Evolutionary conservation across 768 basidiomycete species (phyloP), one percentile per base, ranked within the genome.

Genomic region (Phylloporus arenicola): DNA sequence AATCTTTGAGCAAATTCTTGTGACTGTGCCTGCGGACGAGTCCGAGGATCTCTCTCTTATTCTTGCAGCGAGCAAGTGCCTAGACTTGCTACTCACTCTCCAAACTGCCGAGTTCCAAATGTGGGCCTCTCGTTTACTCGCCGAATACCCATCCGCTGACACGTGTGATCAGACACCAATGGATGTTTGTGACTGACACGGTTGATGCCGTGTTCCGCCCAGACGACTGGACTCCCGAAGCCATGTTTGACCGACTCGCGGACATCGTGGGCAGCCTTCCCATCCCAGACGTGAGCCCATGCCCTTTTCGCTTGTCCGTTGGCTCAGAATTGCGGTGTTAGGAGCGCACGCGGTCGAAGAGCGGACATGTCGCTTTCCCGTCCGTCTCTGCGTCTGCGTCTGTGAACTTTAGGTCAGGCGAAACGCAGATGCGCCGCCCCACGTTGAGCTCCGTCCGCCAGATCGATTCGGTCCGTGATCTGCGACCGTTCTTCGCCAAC

Each of bases 41-140:
- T 89, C 93, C 0, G 93, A 96, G 60, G 83, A 89, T 47, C 73
- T 99, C 22, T 79, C 81, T 35, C 75, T 94, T 12, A 74, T 97
- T 43, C 77, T 97, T 19, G 82, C 94, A 2, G 92, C 92, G 2
- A 87, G 91, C 74, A 98, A 98, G 70, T 90, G 94, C 60, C 71
- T 99, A 20, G 96, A 99, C 67, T 72, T 97, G 6, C 72, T 98
- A n/a, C 76, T 98, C 11, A 85, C 89, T 3, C 71, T 99, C 22
- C 94, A 98, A 65, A 95, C 92, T 0, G 92, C 94, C 63, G 95
- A 98, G 66, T 99, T 98, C 68, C 96, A 98, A 69, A 88, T 97
- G 95, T 96, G 63, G 53, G 72, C 13, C 38, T 46, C 45, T 29
- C 27, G 10, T 13, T 51, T 14, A 31, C 12, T 52, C 11, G 33